Conservation (phyloP, 345 rosid species). For the Linum trigynum region DNA sequence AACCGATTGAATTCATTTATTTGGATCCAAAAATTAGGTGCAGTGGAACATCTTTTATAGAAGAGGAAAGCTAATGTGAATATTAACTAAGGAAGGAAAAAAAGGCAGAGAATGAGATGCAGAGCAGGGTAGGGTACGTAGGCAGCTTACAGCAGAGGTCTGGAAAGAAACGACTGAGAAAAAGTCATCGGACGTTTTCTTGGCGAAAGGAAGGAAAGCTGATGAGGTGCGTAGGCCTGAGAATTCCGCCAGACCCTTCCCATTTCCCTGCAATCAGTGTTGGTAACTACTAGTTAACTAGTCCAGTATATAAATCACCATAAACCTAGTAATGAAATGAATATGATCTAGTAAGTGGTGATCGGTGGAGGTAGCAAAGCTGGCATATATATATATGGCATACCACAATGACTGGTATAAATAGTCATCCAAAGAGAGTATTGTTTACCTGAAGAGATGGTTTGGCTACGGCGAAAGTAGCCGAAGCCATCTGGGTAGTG, state of each 20-base stretch:
- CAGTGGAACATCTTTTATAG: background rate
- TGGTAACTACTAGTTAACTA: background rate
- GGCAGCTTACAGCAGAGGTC: slow-evolving; percentile 63
- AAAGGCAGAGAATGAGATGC: background rate
- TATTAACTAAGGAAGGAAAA: background rate
- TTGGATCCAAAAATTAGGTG: too few species aligned
- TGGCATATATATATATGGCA: too few species aligned
- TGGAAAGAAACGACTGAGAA: slow-evolving; percentile 57
- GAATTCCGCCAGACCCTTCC: slow-evolving; percentile 66
- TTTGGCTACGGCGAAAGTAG: slow-evolving; percentile 77
- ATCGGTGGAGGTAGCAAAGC: background rate
- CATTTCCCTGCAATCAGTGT: slow-evolving; percentile 25
- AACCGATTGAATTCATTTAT: too few species aligned
- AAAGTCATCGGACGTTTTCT: slow-evolving; percentile 65
- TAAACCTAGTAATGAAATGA: slow-evolving; percentile 1
- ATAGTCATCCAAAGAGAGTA: too few species aligned
- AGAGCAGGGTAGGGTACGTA: background rate
- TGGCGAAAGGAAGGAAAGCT: slow-evolving; percentile 46
- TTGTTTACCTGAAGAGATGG: slow-evolving; percentile 65
- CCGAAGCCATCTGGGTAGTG: slow-evolving; percentile 61
- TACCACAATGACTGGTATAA: too few species aligned
- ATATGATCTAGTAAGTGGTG: background rate
- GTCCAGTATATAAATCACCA: background rate
- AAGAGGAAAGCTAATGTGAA: background rate
- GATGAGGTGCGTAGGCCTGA: slow-evolving; percentile 66